Conservation (phyloP, 768 basidiomycete genomes). For the Inosperma sp. region DNA sequence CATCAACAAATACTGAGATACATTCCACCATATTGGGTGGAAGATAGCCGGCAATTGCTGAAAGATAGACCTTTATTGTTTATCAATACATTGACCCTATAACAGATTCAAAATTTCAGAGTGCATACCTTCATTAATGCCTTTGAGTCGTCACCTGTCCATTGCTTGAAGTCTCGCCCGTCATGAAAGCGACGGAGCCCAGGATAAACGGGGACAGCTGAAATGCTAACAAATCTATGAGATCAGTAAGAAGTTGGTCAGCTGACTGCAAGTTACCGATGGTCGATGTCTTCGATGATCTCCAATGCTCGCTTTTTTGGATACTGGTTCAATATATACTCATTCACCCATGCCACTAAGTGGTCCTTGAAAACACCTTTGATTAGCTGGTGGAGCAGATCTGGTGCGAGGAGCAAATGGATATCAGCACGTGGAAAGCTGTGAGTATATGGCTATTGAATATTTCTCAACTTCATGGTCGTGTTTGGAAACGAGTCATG, state of each 20-base stretch:
- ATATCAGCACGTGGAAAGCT: slow-evolving; percentile 34
- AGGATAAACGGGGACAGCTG: slow-evolving; percentile 1
- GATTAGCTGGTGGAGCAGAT: slow-evolving; percentile 38
- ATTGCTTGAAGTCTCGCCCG: slow-evolving; percentile 5
- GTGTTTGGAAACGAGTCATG: background rate
- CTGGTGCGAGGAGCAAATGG: slow-evolving; percentile 30
- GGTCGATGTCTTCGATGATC: slow-evolving; percentile 17
- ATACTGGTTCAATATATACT: background rate
- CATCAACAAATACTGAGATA: slow-evolving; percentile 2
- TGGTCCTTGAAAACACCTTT: slow-evolving; percentile 42
- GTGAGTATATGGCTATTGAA: slow-evolving; percentile 28
- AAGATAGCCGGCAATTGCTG: slow-evolving; percentile 5
- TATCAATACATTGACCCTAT: background rate
- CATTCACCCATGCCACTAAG: slow-evolving; percentile 25
- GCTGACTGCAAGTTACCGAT: no score
- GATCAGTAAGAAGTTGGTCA: no score
- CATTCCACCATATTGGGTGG: background rate
- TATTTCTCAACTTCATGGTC: background rate
- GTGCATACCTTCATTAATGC: slow-evolving; percentile 15
- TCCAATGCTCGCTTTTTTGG: background rate
- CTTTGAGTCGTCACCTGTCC: slow-evolving; percentile 13
- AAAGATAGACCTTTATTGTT: slow-evolving; percentile 3
- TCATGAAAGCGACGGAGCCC: slow-evolving; percentile 11
- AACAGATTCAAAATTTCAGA: background rate
- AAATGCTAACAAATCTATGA: background rate